phyloP scores from a whole-genome alignment of 140 eudicot genomes.

The Erigeron philadelphicus region DNA sequence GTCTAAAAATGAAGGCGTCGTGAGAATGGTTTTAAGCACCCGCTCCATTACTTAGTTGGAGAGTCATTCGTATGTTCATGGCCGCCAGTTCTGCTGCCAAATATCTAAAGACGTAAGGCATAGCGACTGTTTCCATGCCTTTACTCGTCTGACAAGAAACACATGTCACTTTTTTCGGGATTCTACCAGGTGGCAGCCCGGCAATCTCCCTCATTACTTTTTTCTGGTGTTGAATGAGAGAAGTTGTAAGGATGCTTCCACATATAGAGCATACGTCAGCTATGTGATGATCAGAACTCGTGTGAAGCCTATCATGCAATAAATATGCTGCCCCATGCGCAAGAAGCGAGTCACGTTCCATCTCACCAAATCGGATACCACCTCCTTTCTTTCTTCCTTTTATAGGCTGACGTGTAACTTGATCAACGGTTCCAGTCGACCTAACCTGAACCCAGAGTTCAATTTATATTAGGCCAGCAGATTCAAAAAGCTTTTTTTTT shows the following conservation, averaged over 20 bases:
- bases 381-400: constrained; percentile 95
- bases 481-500: background rate
- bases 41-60: constrained; percentile 55
- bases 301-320: constrained; percentile 80
- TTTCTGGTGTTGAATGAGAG: constrained; percentile 52
- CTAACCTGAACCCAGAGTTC: constrained; percentile 51
- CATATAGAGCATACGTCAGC: constrained; percentile 88
- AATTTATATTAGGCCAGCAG: background rate
- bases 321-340: constrained; percentile 97
- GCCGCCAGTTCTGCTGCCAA: constrained; percentile 90
- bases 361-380: constrained; percentile 91
- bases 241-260: constrained; percentile 73
- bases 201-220: constrained; percentile 39
- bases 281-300: constrained; percentile 79
- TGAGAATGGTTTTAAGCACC: constrained; percentile 35
- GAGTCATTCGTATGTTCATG: constrained; percentile 80
- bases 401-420: constrained; percentile 81
- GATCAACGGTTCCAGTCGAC: constrained; percentile 82
- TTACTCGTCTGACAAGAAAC: constrained; percentile 68
- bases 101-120: constrained; percentile 90
- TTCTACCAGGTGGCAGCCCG: constrained; percentile 65
- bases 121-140: constrained; percentile 92
- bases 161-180: constrained; percentile 69
- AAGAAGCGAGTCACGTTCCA: constrained; percentile 92
- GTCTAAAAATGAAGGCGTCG: background rate